phyloP scores from a whole-genome alignment of 305 asterid species.

The Petunia hybrid region DNA sequence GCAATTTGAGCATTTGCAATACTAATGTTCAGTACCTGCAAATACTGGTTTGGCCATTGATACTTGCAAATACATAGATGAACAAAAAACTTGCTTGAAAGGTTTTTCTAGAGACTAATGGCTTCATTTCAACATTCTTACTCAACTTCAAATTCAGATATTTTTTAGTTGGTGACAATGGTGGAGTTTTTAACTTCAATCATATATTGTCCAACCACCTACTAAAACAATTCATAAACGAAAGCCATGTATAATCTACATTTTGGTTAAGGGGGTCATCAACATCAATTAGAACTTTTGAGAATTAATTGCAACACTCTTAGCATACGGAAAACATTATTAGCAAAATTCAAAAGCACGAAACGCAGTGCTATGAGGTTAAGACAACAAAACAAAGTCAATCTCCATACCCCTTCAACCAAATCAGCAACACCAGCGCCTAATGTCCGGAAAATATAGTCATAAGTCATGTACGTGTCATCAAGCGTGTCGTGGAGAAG shows the following conservation, averaged over 20 bases:
- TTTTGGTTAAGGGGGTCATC: background rate
- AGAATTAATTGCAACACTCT: background rate
- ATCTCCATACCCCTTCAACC: constrained; percentile 85
- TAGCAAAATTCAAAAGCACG: background rate
- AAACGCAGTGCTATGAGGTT: background rate
- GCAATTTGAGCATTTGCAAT: background rate
- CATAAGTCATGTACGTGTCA: constrained; percentile 73
- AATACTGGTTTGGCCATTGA: constrained; percentile 18
- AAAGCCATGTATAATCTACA: background rate
- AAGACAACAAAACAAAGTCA: background rate
- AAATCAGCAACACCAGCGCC: constrained; percentile 87
- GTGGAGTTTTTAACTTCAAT: background rate
- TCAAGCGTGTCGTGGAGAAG: constrained; percentile 91
- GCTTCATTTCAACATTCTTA: background rate
- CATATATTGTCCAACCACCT: background rate
- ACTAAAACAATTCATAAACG: background rate
- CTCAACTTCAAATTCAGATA: background rate
- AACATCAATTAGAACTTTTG: background rate
- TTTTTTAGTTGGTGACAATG: background rate
- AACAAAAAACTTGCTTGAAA: background rate
- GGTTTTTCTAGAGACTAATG: background rate
- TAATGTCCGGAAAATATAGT: constrained; percentile 56
- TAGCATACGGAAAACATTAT: background rate
- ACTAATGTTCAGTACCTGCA: background rate
- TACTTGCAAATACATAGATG: background rate